A percentile compares a stretch with the other conserved stretches of the same genome.
Conservation (phyloP, 495 filamentous ascomycete genomes). For the Penicillium argentinense region DNA sequence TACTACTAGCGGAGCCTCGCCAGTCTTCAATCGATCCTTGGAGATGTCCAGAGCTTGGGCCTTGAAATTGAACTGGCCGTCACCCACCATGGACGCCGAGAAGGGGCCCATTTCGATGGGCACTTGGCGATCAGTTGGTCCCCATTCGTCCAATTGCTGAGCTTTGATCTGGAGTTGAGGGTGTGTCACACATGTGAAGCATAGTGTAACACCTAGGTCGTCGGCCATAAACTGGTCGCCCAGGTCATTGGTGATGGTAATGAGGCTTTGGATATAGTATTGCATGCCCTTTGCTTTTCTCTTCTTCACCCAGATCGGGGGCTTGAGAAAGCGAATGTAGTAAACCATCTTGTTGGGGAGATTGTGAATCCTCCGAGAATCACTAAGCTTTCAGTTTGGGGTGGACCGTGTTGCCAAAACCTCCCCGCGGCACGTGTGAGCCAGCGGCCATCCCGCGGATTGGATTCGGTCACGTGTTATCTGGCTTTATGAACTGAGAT, state of each 20-base stretch:
- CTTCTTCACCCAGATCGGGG: conserved; percentile 49
- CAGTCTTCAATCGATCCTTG: conserved; percentile 20
- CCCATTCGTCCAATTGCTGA: conserved; percentile 48
- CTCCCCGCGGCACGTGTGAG: neutral
- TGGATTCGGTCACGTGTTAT: neutral
- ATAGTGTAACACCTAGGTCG: conserved; percentile 59
- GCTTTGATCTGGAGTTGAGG: conserved; percentile 41
- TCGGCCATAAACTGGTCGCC: conserved; percentile 79
- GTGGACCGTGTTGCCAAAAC: neutral
- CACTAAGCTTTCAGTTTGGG: no score
- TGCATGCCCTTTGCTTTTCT: neutral
- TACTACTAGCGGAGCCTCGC: conserved; percentile 45
- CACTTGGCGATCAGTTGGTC: conserved; percentile 52
- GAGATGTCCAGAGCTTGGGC: conserved; percentile 4
- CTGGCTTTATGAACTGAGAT: no score
- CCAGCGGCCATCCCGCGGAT: neutral
- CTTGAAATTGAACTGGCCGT: conserved; percentile 18
- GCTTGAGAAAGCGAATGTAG: conserved; percentile 75
- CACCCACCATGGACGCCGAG: conserved; percentile 17
- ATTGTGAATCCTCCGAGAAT: no score
- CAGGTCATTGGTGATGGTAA: conserved; percentile 89
- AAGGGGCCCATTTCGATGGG: conserved; percentile 37
- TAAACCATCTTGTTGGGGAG: conserved; percentile 50
- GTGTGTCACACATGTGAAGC: conserved; percentile 36
- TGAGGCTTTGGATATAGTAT: conserved; percentile 45